Base-by-base conservation (phyloP, 1,284 basidiomycete genomes). In the Malassezia globosa region DNA sequence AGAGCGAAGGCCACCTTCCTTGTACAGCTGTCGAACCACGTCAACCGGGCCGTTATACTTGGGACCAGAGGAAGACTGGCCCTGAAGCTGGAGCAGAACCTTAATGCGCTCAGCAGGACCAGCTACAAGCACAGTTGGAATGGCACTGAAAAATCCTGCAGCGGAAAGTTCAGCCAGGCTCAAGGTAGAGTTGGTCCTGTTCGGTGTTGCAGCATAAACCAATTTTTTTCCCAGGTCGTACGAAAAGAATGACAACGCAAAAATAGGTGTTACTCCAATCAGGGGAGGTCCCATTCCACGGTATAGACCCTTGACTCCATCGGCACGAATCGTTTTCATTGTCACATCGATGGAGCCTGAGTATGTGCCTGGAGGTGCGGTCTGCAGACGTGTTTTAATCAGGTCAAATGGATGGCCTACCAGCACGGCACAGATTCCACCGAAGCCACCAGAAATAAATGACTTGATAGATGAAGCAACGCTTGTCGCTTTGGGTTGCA, bases 401-500 rank as follows among this genome's bases (percentile, higher is more conserved):
- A 97, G 76, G 75, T 97, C 92, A 71, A 97, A 97, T 7, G 92
- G 92, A 68, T 97, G 94, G 4, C 92, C 92, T 53, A 92, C 88
- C 31, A 90, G 77, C 7, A 94, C 88, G 46, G 84, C 84, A 57
- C 81, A 78, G 51, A 82, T 76, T 64, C 92, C 90, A 60, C 92
- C 92, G 63, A 87, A 84, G 35, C 92, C 92, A 62, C 92, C 92
- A 4, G 66, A 67, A 39, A 69, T 50, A 63, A 70, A 70, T 14
- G 66, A 69, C 59, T 70, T 70, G 56, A 64, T 34, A 13, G 67
- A 58, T n/a, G 60, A 58, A 33, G 63, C 63, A 21, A 60, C 54
- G 29, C 62, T 56, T 47, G 61, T 61, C 46, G 60, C 52, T 42
- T 57, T 51, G 39, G 59, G 54, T 52, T 52, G 51, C 48, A 61